Evolutionary conservation across 768 basidiomycete genomes (phyloP).

Genomic region (Rhizopogon rudus): DNA sequence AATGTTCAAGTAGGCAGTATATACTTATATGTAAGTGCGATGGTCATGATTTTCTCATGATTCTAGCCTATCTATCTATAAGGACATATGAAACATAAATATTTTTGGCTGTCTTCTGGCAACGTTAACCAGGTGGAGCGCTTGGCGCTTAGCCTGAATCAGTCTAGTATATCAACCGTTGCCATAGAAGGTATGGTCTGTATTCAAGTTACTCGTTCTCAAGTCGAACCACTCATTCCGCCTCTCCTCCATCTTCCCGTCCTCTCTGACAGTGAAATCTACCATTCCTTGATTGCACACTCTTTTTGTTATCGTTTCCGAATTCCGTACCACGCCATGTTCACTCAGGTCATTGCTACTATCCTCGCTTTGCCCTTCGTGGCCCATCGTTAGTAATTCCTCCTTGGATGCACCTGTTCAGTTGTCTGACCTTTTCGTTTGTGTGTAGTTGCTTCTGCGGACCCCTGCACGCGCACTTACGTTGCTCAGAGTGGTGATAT

Average conservation of each 20-base stretch:
- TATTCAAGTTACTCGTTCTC: neutral
- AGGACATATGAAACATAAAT: too few species aligned
- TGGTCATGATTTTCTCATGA: too few species aligned
- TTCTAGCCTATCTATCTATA: too few species aligned
- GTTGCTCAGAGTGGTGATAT: slow-evolving; percentile 56
- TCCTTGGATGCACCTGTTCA: neutral
- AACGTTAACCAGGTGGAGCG: too few species aligned
- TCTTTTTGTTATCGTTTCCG: slow-evolving; percentile 13
- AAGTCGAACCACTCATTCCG: neutral
- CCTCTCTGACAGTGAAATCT: slow-evolving; percentile 6
- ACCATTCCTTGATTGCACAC: slow-evolving; percentile 8
- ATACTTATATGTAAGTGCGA: too few species aligned
- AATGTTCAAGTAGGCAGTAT: too few species aligned
- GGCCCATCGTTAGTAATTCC: slow-evolving; percentile 33
- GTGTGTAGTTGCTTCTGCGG: slow-evolving; percentile 18
- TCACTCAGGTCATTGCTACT: slow-evolving; percentile 31
- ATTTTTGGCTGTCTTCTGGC: too few species aligned
- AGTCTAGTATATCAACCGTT: neutral
- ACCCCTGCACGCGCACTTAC: slow-evolving; percentile 54
- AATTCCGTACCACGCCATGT: slow-evolving; percentile 35
- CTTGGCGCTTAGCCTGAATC: too few species aligned
- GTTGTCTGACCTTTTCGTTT: neutral
- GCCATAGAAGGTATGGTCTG: neutral
- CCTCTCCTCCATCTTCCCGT: neutral
- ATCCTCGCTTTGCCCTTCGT: slow-evolving; percentile 44